Conservation (phyloP, 768 basidiomycete genomes). For the Lepiota venenata region DNA sequence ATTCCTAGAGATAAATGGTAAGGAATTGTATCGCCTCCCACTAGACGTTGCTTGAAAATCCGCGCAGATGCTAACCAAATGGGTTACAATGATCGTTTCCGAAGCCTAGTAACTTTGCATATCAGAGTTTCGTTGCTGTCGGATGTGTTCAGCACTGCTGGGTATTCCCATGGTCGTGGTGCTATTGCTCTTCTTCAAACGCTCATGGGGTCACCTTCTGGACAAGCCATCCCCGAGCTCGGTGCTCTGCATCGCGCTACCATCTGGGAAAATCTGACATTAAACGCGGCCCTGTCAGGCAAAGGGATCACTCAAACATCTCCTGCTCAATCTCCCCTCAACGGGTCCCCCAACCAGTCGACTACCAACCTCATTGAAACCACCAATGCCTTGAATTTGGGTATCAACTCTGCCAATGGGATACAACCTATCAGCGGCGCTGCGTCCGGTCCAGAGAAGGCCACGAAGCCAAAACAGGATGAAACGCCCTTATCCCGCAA, state of each 20-base stretch:
- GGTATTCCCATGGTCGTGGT: slow-evolving; percentile 77
- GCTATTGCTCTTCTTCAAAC: slow-evolving; percentile 73
- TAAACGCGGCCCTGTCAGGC: slow-evolving; percentile 56
- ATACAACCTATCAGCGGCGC: slow-evolving; percentile 13
- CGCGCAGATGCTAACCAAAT: slow-evolving; percentile 41
- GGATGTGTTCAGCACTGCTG: slow-evolving; percentile 82
- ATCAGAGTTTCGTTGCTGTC: slow-evolving; percentile 80
- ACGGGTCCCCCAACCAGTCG: slow-evolving; percentile 43
- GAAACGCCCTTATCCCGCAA: slow-evolving; percentile 58
- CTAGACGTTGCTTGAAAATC: slow-evolving; percentile 6
- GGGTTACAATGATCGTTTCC: slow-evolving; percentile 61
- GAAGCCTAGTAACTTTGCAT: slow-evolving; percentile 69
- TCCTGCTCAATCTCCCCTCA: slow-evolving; percentile 40
- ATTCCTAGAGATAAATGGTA: slow-evolving; percentile 53
- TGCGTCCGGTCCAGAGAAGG: slow-evolving; percentile 9
- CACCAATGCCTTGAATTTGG: slow-evolving; percentile 4
- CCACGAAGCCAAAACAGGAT: slow-evolving; percentile 21
- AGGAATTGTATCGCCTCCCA: slow-evolving; percentile 18
- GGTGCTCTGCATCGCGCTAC: slow-evolving; percentile 79
- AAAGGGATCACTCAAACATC: slow-evolving; percentile 52
- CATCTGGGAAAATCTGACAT: slow-evolving; percentile 83
- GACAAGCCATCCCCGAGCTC: slow-evolving; percentile 64
- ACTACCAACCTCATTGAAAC: slow-evolving; percentile 38
- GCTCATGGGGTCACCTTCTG: slow-evolving; percentile 60
- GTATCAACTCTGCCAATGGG: slow-evolving; percentile 26